Evolutionary conservation across 176 grass and related monocot species (phyloP).

Genomic region (Oryza punctata): DNA sequence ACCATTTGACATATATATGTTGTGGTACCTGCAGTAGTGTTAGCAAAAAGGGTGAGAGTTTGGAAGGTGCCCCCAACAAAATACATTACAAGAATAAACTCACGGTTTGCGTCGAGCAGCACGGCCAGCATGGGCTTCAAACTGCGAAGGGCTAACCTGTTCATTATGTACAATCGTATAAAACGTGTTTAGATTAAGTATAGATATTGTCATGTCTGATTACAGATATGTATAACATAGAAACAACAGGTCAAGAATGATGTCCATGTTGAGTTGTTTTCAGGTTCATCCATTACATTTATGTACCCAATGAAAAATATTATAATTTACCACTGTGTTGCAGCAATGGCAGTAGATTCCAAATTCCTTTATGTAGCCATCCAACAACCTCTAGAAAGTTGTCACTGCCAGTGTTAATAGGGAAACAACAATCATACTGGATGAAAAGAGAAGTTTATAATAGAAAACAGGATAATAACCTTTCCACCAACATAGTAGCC

Average conservation of each 20-base stretch:
- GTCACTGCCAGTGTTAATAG: slow-evolving; percentile 32
- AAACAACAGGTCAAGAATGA: background rate
- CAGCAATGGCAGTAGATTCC: slow-evolving; percentile 97
- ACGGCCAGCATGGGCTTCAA: slow-evolving; percentile 95
- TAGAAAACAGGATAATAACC: slow-evolving; percentile 43
- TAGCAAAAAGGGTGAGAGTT: slow-evolving; percentile 19
- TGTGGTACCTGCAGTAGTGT: slow-evolving; percentile 80
- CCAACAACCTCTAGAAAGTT: slow-evolving; percentile 76
- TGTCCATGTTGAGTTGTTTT: background rate
- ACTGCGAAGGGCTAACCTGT: slow-evolving; percentile 95
- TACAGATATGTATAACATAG: slow-evolving; percentile 23
- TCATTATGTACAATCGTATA: slow-evolving; percentile 36
- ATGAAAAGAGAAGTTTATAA: slow-evolving; percentile 11
- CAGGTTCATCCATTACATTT: background rate
- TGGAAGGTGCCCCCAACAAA: slow-evolving; percentile 8
- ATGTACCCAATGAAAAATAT: slow-evolving; percentile 15
- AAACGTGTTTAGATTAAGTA: slow-evolving; percentile 22
- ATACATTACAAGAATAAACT: slow-evolving; percentile 40
- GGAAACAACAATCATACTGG: slow-evolving; percentile 19
- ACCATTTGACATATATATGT: slow-evolving; percentile 98
- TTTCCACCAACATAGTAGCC: slow-evolving; percentile 85
- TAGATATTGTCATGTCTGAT: background rate
- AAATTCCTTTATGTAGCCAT: slow-evolving; percentile 90
- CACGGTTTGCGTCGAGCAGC: slow-evolving; percentile 92
- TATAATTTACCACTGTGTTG: slow-evolving; percentile 63